A percentile compares a stretch with the other conserved stretches of the same genome.
Conservation (phyloP, 495 filamentous ascomycete species). For the Neurospora intermedia region DNA sequence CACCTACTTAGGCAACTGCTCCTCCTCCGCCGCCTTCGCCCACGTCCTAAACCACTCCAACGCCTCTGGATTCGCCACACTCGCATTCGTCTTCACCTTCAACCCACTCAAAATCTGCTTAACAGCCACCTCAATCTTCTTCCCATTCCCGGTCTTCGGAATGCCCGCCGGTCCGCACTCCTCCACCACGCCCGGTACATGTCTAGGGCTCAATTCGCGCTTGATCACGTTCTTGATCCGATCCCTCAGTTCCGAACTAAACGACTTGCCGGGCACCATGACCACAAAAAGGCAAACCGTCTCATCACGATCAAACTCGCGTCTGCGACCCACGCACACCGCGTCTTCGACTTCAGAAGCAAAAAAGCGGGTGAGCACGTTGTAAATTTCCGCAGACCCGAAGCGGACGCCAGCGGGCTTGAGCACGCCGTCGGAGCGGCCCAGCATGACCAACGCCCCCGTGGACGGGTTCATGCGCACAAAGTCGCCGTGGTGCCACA, state of each 20-base stretch:
- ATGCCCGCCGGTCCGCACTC: slow-evolving; percentile 58
- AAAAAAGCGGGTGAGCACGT: slow-evolving; percentile 74
- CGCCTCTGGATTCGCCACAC: slow-evolving; percentile 74
- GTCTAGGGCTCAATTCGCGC: slow-evolving; percentile 69
- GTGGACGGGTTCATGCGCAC: slow-evolving; percentile 63
- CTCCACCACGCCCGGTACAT: slow-evolving; percentile 76
- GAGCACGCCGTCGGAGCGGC: slow-evolving; percentile 65
- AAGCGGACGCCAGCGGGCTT: slow-evolving; percentile 73
- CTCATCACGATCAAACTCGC: slow-evolving; percentile 68
- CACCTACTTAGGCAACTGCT: slow-evolving; percentile 7
- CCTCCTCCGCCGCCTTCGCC: slow-evolving; percentile 31
- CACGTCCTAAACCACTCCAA: slow-evolving; percentile 77
- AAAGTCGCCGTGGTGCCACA: slow-evolving; percentile 97
- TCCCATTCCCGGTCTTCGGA: slow-evolving; percentile 82
- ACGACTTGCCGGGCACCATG: slow-evolving; percentile 45
- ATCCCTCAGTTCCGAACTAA: slow-evolving; percentile 40
- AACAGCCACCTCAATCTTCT: slow-evolving; percentile 89
- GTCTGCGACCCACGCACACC: slow-evolving; percentile 68
- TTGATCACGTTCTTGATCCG: slow-evolving; percentile 54
- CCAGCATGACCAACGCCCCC: slow-evolving; percentile 74
- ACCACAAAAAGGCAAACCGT: slow-evolving; percentile 78
- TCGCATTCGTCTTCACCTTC: slow-evolving; percentile 74
- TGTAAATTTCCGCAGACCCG: slow-evolving; percentile 82
- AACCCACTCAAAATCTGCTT: slow-evolving; percentile 89
- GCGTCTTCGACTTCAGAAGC: slow-evolving; percentile 68